Conservation (phyloP, 2,329 filamentous ascomycete species). For the Cryoendolithus antarcticus region DNA sequence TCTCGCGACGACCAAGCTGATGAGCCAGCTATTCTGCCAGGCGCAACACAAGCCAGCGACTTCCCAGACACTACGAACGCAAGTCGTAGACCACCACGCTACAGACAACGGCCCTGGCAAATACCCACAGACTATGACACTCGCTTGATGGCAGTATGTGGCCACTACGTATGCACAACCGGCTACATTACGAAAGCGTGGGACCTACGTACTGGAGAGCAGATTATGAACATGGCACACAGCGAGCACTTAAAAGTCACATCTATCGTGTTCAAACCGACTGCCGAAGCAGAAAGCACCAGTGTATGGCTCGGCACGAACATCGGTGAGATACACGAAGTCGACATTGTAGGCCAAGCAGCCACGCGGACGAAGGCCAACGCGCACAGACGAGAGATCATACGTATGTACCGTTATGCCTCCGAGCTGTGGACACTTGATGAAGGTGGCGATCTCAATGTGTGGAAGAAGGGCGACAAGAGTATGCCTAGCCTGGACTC, state of each 20-base stretch:
- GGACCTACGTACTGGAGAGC: constrained; percentile 71
- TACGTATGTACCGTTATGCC: constrained; percentile 73
- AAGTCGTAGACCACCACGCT: constrained; percentile 70
- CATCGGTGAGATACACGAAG: constrained; percentile 75
- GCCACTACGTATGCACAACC: constrained; percentile 73
- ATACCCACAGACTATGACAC: constrained; percentile 81
- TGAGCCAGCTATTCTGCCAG: constrained; percentile 2
- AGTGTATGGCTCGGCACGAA: constrained; percentile 85
- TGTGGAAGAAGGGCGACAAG: constrained; percentile 69
- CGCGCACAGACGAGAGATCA: constrained; percentile 68
- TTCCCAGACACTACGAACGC: constrained; percentile 77
- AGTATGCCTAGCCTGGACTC: constrained; percentile 63
- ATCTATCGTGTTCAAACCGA: constrained; percentile 74
- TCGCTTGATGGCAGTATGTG: constrained; percentile 75
- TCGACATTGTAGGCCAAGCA: constrained; percentile 64
- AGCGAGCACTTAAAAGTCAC: constrained; percentile 75
- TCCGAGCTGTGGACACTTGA: constrained; percentile 92
- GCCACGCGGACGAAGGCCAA: constrained; percentile 56
- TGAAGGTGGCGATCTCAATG: constrained; percentile 70
- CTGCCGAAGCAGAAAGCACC: constrained; percentile 68
- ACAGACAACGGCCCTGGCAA: constrained; percentile 59
- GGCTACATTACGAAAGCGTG: constrained; percentile 81
- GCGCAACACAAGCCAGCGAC: constrained; percentile 20
- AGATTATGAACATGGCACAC: constrained; percentile 68
- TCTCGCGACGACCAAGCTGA: constrained; percentile 33